Percentiles rank a stretch among this genome's conserved stretches.
phyloP scores from a whole-genome alignment of 148 eudicot species.

The Rhododendron vialii region DNA sequence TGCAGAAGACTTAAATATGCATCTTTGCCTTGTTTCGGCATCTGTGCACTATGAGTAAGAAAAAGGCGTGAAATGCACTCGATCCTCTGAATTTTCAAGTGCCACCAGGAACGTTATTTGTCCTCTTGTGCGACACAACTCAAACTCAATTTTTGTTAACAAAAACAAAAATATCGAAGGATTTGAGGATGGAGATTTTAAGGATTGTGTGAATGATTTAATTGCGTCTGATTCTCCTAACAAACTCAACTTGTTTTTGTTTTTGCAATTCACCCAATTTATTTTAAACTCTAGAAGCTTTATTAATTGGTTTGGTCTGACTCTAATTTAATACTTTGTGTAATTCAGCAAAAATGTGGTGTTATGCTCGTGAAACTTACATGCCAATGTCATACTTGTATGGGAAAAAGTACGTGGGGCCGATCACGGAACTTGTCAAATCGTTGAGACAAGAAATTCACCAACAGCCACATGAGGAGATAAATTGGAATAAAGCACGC shows the following conservation, averaged over 20 bases:
- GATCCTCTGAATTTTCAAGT: too few relatives aligned
- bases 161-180: too few relatives aligned
- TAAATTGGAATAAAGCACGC: slow-evolving; percentile 15
- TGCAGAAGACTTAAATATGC: neutral
- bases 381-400: slow-evolving; percentile 21
- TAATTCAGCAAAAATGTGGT: slow-evolving; percentile 21
- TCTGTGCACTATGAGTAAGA: neutral
- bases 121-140: too few relatives aligned
- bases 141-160: too few relatives aligned
- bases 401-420: slow-evolving; percentile 8
- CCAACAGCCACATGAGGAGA: neutral
- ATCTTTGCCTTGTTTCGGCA: neutral
- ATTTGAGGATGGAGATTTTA: too few relatives aligned
- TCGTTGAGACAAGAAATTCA: slow-evolving; percentile 8
- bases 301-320: neutral
- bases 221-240: too few relatives aligned
- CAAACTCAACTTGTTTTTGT: neutral
- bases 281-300: neutral
- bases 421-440: slow-evolving; percentile 4
- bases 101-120: too few relatives aligned
- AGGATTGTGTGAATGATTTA: too few relatives aligned
- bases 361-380: slow-evolving; percentile 12
- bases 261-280: neutral
- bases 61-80: too few relatives aligned
- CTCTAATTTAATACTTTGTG: neutral